Percentiles rank a stretch among this genome's conserved stretches.
These are phyloP conservation scores for Pisolithus albus DNA, from an alignment of 768 basidiomycete genomes.

Conservation along the genomic window DNA sequence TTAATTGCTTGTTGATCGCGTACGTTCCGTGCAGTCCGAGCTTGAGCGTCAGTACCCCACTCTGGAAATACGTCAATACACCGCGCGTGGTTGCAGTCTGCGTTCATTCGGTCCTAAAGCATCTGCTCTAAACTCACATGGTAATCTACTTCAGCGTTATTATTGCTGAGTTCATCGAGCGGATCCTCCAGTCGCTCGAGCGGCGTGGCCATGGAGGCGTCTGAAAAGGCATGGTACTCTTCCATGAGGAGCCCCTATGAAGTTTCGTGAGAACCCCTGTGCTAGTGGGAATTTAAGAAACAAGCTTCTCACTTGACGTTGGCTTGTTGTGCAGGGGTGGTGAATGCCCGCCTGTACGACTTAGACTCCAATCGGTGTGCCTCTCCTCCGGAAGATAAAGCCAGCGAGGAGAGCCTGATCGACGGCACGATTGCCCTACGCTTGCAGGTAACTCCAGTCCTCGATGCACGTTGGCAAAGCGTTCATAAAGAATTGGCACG, in stretches of 20 bases:
- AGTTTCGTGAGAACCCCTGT: background rate
- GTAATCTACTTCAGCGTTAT: slow-evolving; percentile 80
- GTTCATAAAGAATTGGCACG: slow-evolving; percentile 15
- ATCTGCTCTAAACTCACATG: slow-evolving; percentile 45
- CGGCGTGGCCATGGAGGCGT: slow-evolving; percentile 68
- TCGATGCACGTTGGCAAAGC: slow-evolving; percentile 11
- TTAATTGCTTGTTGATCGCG: slow-evolving; percentile 95
- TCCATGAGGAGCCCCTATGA: slow-evolving; percentile 50
- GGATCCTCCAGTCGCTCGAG: slow-evolving; percentile 70
- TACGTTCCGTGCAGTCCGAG: slow-evolving; percentile 78
- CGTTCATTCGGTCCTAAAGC: background rate
- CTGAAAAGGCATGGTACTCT: slow-evolving; percentile 65
- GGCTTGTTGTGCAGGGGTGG: slow-evolving; percentile 53
- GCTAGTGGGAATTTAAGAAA: background rate
- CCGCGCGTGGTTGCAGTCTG: background rate
- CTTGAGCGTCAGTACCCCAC: slow-evolving; percentile 82
- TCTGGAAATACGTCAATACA: slow-evolving; percentile 38
- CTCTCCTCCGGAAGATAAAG: background rate
- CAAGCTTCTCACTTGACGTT: slow-evolving; percentile 41
- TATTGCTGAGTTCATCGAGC: slow-evolving; percentile 51
- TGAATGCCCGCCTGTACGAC: slow-evolving; percentile 17
- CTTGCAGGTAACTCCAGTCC: slow-evolving; percentile 2
- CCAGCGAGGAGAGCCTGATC: background rate
- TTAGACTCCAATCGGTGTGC: too few species aligned
- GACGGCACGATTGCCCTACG: slow-evolving; percentile 4